Base-by-base conservation (phyloP, 2,329 filamentous ascomycete genomes). In the Microdochium trichocladiopsis region DNA sequence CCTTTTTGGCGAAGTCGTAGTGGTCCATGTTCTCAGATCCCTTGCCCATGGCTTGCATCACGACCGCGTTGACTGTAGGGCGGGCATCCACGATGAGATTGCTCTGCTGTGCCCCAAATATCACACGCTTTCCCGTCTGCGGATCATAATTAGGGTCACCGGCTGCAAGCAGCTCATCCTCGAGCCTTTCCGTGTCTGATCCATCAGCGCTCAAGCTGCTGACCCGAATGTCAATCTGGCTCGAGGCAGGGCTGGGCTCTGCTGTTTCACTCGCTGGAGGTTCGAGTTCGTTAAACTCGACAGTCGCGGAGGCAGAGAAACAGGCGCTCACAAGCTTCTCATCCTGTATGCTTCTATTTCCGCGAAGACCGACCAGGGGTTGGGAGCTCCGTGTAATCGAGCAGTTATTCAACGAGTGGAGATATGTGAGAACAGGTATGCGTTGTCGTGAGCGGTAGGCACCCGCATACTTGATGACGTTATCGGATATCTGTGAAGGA, bases 11-110 rank as follows among this genome's bases (percentile, higher is more conserved):
- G 62, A 92, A 93, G 56, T 87, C 90, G 72, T 99, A 99, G 69
- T 96, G 88, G 58, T 96, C 90, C 89, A 97, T 96, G 63, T 96
- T 96, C 69, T 99, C 94, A 0, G 93, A 96, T 2, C 94, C 94
- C 66, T 92, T 84, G 6, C 94, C 94, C 57, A 93, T 85, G 3
- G 92, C 89, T 67, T 96, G 92, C 80, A 96, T 97, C 6, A 91
- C 91, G 59, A 92, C 84, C 21, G 94, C 94, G 66, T 99, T 99
- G 60, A 99, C 86, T 3, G 87, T 94, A 16, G 94, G 94, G 47
- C 94, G 84, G 47, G 94, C 94, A 72, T 99, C 94, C 47, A 99
- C 91, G 59, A 99, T 99, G 54, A 97, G 73, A 63, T 97, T 99
- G 57, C 84, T 84, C 66, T 96, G 90, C 61, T 96, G 92, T 12